Evolutionary conservation across 2,329 filamentous ascomycete genomes (phyloP), one percentile per base, ranked within the genome.

Genomic region (Diaporthe citrichinensis): DNA sequence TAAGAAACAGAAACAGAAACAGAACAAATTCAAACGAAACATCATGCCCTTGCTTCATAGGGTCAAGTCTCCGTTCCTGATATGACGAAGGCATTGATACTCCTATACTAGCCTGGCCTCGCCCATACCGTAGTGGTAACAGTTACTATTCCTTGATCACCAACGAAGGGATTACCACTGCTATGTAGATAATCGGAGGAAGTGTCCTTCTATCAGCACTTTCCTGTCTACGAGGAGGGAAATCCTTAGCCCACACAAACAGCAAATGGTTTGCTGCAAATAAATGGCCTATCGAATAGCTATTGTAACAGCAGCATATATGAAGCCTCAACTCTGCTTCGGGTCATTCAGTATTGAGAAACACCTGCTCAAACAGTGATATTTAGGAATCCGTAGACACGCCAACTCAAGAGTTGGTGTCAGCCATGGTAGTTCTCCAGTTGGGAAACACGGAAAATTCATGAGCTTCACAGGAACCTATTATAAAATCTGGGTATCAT

Each of bases 11-110:
- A 41, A 57, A 55, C 39, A 75, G 58, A 28, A 72, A 65, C 51
- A 39, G 39, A 36, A 74, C 51, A 44, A 65, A 57, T 71, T 51
- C 61, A 73, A 76, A 72, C 25, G 36, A 55, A 46, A 31, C 25
- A 34, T 51, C 10, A 65, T 57, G 61, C 34, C 46, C 49, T 55
- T 53, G 20, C 36, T 67, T 49, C 15, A 51, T 20, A 34, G 49
- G 46, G 46, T n/a, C 23, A 34, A 28, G 23, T n/a, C 14, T 55
- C 23, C n/a, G 15, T 15, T 55, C 39, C 34, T 0, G 1, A 12
- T 3, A 14, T 23, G 31, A 28, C 23, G 5, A 51, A 36, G 25
- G n/a, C 14, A 25, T 20, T 51, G 14, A 15, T n/a, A 53, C 53
- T 12, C 8, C 0, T 25, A 39, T 53, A 23, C 23, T 2, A 25